Evolutionary conservation across 2,329 filamentous ascomycete species (phyloP), one percentile per base, ranked within the genome.

Genomic region (Lachnellula cervina): DNA sequence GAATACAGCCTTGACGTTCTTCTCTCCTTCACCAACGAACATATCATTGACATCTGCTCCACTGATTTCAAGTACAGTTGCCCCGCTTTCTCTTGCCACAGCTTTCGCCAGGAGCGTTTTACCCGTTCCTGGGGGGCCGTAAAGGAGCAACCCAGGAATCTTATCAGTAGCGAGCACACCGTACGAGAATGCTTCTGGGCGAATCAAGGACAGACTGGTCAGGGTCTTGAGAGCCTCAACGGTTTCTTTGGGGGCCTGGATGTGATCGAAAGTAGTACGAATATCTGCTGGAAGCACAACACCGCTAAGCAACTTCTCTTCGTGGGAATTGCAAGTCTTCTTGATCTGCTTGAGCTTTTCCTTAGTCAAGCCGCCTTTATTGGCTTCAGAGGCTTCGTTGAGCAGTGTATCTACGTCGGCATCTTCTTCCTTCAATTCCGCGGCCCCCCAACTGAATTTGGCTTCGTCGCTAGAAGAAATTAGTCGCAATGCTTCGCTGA

Each of bases 1-100:
- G 73, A 99, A 99, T 42, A 97, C 86, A 0, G 93, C 93, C 51
- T 88, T 87, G 52, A 97, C 89, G 68, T 96, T 96, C 79, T 97
- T 97, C 75, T 99, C 94, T 57, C 89, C 89, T 71, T 97, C 91
- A 21, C 94, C 94, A 3, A 97, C 90, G 71, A 90, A 97, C 82
- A 95, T 97, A 70, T 97, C 90, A 71, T 96, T 95, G 64, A 99
- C 89, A 62, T 90, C 90, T 1, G 90, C 91, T 2, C 90, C 93
- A 62, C 87, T 92, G 43, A 97, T 84, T 72, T 97, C 92, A 40
- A 99, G 88, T 86, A 79, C 84, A 62, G 83, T 85, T 38, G 84
- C 84, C 17, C 84, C 83, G 60, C 79, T 83, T 68, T 88, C 82
- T 65, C 86, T 86, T 14, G 84, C 84, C 2, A 88, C 81, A 0